Conservation (phyloP, 1,139 yeast genomes). For the Yamadazyma diddensiae region DNA sequence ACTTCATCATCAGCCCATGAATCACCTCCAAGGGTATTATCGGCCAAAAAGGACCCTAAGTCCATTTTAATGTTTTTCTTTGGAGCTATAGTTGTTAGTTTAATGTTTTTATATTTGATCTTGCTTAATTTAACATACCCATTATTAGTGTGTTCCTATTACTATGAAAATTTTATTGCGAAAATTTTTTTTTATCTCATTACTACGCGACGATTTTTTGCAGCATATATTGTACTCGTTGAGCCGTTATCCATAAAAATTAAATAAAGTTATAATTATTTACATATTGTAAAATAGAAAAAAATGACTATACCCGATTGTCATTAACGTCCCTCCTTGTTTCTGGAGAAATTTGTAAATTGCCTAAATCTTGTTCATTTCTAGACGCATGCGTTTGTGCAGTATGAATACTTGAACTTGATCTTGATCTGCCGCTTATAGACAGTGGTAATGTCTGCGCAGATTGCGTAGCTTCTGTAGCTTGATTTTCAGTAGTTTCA, state of each 20-base stretch:
- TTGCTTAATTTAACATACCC: slow-evolving; percentile 15
- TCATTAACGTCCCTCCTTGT: slow-evolving; percentile 7
- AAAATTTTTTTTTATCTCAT: slow-evolving; percentile 5
- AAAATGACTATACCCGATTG: slow-evolving; percentile 6
- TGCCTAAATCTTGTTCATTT: slow-evolving; percentile 2
- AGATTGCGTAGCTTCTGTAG: background rate
- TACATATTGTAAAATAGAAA: background rate
- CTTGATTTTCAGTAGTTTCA: no score
- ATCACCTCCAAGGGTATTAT: slow-evolving; percentile 44
- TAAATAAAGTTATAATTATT: no score
- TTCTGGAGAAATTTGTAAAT: slow-evolving; percentile 6
- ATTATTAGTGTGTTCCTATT: slow-evolving; percentile 9
- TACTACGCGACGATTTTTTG: slow-evolving; percentile 2
- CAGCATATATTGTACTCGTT: background rate
- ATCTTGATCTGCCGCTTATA: background rate
- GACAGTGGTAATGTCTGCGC: background rate
- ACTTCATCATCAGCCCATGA: slow-evolving; percentile 64
- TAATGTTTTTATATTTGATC: background rate
- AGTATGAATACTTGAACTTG: slow-evolving; percentile 5
- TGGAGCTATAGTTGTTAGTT: slow-evolving; percentile 24
- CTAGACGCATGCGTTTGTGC: slow-evolving; percentile 3
- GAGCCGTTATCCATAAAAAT: no score
- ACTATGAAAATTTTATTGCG: slow-evolving; percentile 1
- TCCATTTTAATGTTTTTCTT: slow-evolving; percentile 48
- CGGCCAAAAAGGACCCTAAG: slow-evolving; percentile 50